A percentile compares a stretch with the other conserved stretches of the same genome.
phyloP scores from a whole-genome alignment of 305 asterid genomes.

The Plantago coronopus region DNA sequence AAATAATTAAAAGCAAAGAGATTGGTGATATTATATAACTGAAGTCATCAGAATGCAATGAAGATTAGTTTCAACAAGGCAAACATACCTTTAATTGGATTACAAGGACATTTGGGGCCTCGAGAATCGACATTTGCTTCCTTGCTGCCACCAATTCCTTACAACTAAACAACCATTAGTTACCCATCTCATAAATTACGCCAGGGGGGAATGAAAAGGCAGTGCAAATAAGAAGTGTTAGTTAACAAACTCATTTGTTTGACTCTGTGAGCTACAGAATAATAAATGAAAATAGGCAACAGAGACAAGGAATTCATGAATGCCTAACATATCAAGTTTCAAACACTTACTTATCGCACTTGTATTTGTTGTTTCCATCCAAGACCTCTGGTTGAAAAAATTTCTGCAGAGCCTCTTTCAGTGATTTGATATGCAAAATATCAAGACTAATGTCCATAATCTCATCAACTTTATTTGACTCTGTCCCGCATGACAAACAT shows the following conservation, averaged over 20 bases:
- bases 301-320: slow-evolving; percentile 8
- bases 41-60: slow-evolving; percentile 19
- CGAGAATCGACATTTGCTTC: slow-evolving; percentile 85
- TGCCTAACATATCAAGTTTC: slow-evolving; percentile 11
- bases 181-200: slow-evolving; percentile 26
- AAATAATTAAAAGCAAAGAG: slow-evolving; percentile 17
- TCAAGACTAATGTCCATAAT: slow-evolving; percentile 98
- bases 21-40: slow-evolving; percentile 9
- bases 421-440: slow-evolving; percentile 76
- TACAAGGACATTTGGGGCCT: slow-evolving; percentile 96
- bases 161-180: slow-evolving; percentile 64
- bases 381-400: slow-evolving; percentile 88
- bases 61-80: slow-evolving; percentile 19
- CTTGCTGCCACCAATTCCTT: slow-evolving; percentile 90
- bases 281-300: slow-evolving; percentile 11
- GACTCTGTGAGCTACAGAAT: slow-evolving; percentile 8
- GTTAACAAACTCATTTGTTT: slow-evolving; percentile 18
- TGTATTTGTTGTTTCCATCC: slow-evolving; percentile 92
- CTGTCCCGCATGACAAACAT: slow-evolving; percentile 93
- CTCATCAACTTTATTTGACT: slow-evolving; percentile 96
- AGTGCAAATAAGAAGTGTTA: slow-evolving; percentile 3
- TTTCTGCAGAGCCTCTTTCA: slow-evolving; percentile 73
- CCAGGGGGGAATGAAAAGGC: slow-evolving; percentile 16
- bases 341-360: slow-evolving; percentile 78
- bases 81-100: slow-evolving; percentile 80